These are phyloP conservation scores for Rhodotorula mucilaginosa DNA, from an alignment of 1,284 basidiomycete species.

Conservation along the genomic window DNA sequence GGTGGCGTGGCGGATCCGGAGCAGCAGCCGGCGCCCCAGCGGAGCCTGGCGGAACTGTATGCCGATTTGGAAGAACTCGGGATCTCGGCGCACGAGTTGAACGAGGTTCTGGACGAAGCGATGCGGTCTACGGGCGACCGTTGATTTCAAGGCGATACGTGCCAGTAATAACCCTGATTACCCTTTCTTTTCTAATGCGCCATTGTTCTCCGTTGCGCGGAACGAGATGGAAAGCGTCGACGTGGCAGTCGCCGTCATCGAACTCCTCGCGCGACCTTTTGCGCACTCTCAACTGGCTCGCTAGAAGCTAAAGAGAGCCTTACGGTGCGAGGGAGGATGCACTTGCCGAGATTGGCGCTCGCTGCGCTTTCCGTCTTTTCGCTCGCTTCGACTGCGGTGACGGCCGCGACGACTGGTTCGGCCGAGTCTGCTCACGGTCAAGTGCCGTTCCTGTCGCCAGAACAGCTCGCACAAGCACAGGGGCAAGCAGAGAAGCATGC, in stretches of 20 bases:
- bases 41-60: constrained; percentile 29
- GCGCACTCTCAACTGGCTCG: background rate
- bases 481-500: constrained; percentile 9
- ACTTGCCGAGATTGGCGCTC: background rate
- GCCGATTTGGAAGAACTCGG: constrained; percentile 31
- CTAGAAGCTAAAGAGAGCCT: background rate
- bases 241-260: background rate
- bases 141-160: background rate
- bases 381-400: background rate
- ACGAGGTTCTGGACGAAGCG: constrained; percentile 19
- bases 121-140: constrained; percentile 8
- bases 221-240: background rate
- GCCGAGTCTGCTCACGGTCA: constrained; percentile 6
- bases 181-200: too few species aligned
- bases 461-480: constrained; percentile 5
- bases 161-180: background rate
- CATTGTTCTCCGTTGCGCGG: background rate
- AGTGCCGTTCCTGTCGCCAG: constrained; percentile 16
- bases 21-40: background rate
- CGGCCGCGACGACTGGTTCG: background rate
- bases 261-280: background rate
- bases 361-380: constrained; percentile 5
- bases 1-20: background rate
- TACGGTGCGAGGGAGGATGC: constrained; percentile 1
- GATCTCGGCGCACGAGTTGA: constrained; percentile 24